Evolutionary conservation across 164 flowering plant genomes (phyloP), one percentile per base, ranked within the genome.

Genomic region (Berberis thunbergii): DNA sequence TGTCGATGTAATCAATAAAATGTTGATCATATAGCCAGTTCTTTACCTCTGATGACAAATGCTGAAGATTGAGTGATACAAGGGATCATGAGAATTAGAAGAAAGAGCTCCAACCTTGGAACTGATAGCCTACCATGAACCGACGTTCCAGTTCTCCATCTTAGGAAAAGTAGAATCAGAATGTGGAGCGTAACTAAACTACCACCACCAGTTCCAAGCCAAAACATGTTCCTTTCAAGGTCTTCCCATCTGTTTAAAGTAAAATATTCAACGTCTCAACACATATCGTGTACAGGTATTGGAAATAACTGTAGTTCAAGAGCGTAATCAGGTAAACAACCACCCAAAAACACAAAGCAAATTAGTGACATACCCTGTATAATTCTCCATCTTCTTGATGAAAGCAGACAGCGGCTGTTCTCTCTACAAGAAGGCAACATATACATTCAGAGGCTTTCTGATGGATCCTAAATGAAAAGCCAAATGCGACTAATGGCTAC

Each of bases 11-110:
- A 61, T 9, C n/a, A 52, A 42, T 8, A 38, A 9, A 59, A 54
- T 49, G 13, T 3, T 11, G 40, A 5, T 53, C 38, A 55, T 63
- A 43, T 11, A 59, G 41, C 6, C 2, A 7, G 10, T 49, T 40
- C 40, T 59, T 60, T 72, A 85, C 89, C 89, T 78, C 71, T 75
- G 49, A 85, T 72, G 64, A 77, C 75, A 69, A 83, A 85, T 48
- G 85, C 72, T 7, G 89, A 73, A 45, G 89, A 74, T 64, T 85
- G 85, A 65, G 78, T 78, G 64, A 81, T 70, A 63, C 84, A 83
- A 65, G 85, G 87, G 12, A 85, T 76, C 69, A 64, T 59, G 65
- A 83, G 77, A 62, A 80, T 76, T 54, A 83, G 75, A 68, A 85
- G 79, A 61, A 83, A 75, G 56, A 79, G 74, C 77, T 79, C 87